Base-by-base conservation (phyloP, 163 green algal genomes). In the Chloroidium sp. region DNA sequence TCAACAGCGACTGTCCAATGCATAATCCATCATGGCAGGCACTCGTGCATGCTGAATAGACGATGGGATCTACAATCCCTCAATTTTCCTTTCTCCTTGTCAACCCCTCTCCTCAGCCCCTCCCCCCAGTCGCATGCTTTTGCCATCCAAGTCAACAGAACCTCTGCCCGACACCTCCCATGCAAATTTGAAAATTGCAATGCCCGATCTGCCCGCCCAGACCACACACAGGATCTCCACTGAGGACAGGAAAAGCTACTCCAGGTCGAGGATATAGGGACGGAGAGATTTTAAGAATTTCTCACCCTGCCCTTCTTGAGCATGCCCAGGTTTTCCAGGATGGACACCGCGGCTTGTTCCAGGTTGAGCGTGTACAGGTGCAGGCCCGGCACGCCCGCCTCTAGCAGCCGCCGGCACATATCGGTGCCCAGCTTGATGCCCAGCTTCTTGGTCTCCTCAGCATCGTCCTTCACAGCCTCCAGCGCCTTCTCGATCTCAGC, bases 281-380 rank as follows among this genome's bases (percentile, higher is more conserved):
- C 13, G 3, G 12, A 36, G 36, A 36, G 36, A 36, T 36, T 36
- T 36, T 36, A 36, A 36, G 68, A 79, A 68, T 57, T 59, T 3
- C 36, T 36, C 61, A 87, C 83, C 81, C 84, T 60, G 1, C 4
- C 60, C 58, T 87, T 85, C 62, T 85, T 85, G 13, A 97, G 81
- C 36, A 36, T 36, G 8, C 90, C 91, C 68, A 96, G 79, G 10
- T 86, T 82, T 82, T 97, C 88, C 61, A 98, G 89, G 84, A 98
- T 98, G 78, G 81, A 84, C 58, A 98, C 79, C 61, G 88, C 88
- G n/a, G 81, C 88, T 13, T 86, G 87, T 84, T 98, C 94, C 80
- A 96, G 86, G 88, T 99, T 99, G 62, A 99, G 91, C 0, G 93
- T 97, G 91, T 99, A 99, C 92, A 99, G 93, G 90, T 99, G 96